Evolutionary conservation across 2,329 filamentous ascomycete species (phyloP).

Genomic region (Hysterium pulicare): DNA sequence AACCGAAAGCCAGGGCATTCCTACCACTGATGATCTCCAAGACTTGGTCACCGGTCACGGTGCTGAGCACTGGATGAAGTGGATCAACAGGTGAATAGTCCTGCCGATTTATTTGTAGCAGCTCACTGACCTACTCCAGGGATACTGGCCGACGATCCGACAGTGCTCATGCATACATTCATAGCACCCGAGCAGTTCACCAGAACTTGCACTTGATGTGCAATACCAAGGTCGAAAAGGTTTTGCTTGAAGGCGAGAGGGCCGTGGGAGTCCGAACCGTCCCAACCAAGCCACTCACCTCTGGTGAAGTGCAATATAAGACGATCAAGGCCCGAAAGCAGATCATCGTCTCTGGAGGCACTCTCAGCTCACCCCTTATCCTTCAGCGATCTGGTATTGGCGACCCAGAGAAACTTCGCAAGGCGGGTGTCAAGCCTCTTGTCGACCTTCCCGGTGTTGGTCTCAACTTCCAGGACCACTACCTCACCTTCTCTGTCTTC

Average conservation of each 20-base stretch:
- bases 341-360: conserved; percentile 70
- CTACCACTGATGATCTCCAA: conserved; percentile 71
- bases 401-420: conserved; percentile 67
- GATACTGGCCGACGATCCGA: conserved; percentile 69
- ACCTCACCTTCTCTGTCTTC: conserved; percentile 67
- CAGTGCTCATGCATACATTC: conserved; percentile 73
- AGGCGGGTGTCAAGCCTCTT: conserved; percentile 64
- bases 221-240: conserved; percentile 75
- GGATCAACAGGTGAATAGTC: conserved; percentile 63
- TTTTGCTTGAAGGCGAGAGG: conserved; percentile 64
- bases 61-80: conserved; percentile 80
- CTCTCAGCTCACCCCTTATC: conserved; percentile 69
- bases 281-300: conserved; percentile 64
- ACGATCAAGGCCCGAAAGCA: conserved; percentile 69
- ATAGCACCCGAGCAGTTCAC: conserved; percentile 68
- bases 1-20: conserved; percentile 70
- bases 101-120: not conserved
- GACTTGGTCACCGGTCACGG: conserved; percentile 66
- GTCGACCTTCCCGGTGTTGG: conserved; percentile 71
- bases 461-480: conserved; percentile 74
- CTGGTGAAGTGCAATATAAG: conserved; percentile 50
- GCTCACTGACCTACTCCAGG: conserved; percentile 7
- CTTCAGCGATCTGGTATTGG: conserved; percentile 73
- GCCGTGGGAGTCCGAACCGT: conserved; percentile 71
- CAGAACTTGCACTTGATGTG: conserved; percentile 68